These are phyloP conservation scores for Leishmania mexicana DNA, from an alignment of 208 protist genomes.

Conservation along the genomic window DNA sequence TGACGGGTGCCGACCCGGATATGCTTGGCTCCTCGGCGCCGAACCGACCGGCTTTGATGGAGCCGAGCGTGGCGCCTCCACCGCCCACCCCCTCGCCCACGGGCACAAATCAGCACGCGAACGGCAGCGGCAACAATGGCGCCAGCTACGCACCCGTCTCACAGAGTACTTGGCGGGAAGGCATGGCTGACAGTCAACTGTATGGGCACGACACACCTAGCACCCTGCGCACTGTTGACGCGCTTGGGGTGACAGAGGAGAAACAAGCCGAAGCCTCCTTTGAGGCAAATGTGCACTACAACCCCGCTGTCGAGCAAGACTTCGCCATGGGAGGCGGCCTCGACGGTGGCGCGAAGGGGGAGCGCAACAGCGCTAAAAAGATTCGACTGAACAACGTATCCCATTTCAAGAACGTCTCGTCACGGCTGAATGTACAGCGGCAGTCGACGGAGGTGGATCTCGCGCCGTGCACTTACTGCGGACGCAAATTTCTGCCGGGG, in stretches of 20 bases:
- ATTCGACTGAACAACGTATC: constrained; percentile 84
- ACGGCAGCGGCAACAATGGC: not conserved
- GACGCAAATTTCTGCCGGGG: constrained; percentile 73
- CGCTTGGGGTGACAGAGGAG: not conserved
- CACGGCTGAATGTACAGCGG: constrained; percentile 56
- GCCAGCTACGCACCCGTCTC: not conserved
- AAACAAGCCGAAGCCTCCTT: not conserved
- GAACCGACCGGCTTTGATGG: constrained; percentile 36
- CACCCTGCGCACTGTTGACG: not conserved
- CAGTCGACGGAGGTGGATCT: constrained; percentile 30
- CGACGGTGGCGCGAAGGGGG: not conserved
- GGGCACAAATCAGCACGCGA: not conserved
- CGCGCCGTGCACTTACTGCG: constrained; percentile 66
- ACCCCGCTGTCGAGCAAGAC: not conserved
- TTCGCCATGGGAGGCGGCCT: not conserved
- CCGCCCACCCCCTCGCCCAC: not conserved
- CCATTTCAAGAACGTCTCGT: constrained; percentile 78
- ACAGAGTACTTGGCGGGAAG: not conserved
- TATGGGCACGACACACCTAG: not conserved
- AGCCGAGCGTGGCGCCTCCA: constrained; percentile 8
- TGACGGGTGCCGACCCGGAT: constrained; percentile 25
- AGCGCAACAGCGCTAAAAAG: constrained; percentile 27
- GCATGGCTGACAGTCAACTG: constrained; percentile 8
- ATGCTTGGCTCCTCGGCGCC: constrained; percentile 32
- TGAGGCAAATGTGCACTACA: not conserved